Evolutionary conservation across 2,329 filamentous ascomycete species (phyloP).

Genomic region (Cadophora sp.): DNA sequence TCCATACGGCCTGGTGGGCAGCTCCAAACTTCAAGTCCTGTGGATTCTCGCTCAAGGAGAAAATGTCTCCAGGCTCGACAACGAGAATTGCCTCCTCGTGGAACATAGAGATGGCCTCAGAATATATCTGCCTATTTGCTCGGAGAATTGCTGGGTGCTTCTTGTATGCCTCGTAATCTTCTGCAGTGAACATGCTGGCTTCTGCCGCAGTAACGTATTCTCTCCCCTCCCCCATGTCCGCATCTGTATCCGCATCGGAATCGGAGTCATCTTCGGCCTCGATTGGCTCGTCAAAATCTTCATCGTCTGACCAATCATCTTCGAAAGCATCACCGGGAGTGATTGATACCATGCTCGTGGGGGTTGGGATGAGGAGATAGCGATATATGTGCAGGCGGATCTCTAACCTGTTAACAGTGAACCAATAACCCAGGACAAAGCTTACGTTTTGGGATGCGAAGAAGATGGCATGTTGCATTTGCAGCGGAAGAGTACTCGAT

Average conservation of each 20-base stretch:
- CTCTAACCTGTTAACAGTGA: conserved; percentile 5
- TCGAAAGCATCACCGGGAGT: conserved; percentile 7
- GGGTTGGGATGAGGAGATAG: conserved; percentile 13
- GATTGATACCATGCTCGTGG: conserved; percentile 11
- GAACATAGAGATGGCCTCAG: conserved; percentile 29
- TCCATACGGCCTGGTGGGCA: conserved; percentile 26
- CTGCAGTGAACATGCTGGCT: neutral
- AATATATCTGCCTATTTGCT: conserved; percentile 29
- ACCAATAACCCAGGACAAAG: too few species aligned
- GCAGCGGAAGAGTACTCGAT: conserved; percentile 11
- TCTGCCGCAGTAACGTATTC: conserved; percentile 10
- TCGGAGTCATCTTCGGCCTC: neutral
- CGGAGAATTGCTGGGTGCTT: conserved; percentile 28
- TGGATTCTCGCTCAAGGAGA: conserved; percentile 24
- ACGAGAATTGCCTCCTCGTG: conserved; percentile 26
- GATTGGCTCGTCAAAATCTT: neutral
- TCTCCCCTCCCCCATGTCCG: neutral
- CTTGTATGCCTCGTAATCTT: conserved; percentile 16
- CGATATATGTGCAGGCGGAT: conserved; percentile 21
- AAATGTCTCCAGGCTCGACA: conserved; percentile 30
- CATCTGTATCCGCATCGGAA: conserved; percentile 1
- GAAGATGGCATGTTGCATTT: conserved; percentile 4
- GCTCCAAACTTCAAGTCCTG: conserved; percentile 17
- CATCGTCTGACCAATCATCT: conserved; percentile 14
- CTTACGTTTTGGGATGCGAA: neutral